phyloP scores from a whole-genome alignment of 495 filamentous ascomycete genomes.

The Aspergillus funiculosus region DNA sequence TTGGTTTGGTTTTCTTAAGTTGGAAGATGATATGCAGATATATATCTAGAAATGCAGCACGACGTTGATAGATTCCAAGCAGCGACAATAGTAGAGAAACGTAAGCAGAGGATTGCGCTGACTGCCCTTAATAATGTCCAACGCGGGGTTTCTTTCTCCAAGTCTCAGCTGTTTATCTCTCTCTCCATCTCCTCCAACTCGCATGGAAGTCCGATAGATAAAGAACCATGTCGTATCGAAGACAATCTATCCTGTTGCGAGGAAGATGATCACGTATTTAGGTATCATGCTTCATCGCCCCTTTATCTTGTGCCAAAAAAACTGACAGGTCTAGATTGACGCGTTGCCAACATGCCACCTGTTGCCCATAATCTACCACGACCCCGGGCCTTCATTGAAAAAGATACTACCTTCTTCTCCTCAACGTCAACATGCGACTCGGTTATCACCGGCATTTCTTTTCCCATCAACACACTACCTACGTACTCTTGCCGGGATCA shows the following conservation, averaged over 20 bases:
- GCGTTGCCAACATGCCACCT: background rate
- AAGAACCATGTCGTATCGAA: no score
- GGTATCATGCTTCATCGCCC: no score
- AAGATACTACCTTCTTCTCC: background rate
- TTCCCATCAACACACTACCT: background rate
- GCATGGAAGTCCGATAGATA: background rate
- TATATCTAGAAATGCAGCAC: no score
- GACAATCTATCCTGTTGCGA: no score
- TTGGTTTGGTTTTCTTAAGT: background rate
- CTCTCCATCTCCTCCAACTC: constrained; percentile 1
- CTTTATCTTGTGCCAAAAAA: no score
- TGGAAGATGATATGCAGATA: background rate
- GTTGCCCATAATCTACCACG: no score
- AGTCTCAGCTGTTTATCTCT: constrained; percentile 4
- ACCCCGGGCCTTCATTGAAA: no score
- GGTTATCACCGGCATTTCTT: constrained; percentile 7
- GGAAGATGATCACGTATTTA: no score
- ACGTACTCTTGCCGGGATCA: background rate
- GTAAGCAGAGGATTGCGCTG: background rate
- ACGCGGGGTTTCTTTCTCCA: background rate
- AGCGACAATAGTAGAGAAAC: background rate
- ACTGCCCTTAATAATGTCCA: background rate
- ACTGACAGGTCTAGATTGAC: no score
- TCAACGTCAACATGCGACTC: background rate
- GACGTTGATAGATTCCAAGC: no score